Evolutionary conservation across 2,329 filamentous ascomycete genomes (phyloP).

Genomic region (Fonsecaea pugnacius): DNA sequence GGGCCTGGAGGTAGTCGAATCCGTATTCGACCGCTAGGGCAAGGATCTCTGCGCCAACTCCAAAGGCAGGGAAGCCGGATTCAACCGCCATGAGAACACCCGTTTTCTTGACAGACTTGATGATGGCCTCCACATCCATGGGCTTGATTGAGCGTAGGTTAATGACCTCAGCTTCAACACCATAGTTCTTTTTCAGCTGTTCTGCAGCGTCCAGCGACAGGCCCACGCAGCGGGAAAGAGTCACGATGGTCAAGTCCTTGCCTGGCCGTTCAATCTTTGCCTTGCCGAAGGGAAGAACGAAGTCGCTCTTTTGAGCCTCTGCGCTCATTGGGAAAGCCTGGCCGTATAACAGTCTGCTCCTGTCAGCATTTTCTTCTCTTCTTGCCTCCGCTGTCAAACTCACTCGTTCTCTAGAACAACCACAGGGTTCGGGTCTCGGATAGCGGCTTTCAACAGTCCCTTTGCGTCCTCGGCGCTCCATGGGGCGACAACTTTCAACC

Average conservation of each 20-base stretch:
- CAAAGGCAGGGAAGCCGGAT: constrained; percentile 94
- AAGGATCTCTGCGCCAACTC: constrained; percentile 89
- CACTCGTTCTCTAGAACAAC: constrained; percentile 84
- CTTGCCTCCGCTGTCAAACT: constrained; percentile 28
- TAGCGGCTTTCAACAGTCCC: constrained; percentile 95
- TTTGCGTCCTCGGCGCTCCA: constrained; percentile 99
- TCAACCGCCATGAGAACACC: constrained; percentile 88
- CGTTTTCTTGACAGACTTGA: constrained; percentile 99
- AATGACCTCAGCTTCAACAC: constrained; percentile 93
- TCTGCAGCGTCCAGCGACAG: constrained; percentile 88
- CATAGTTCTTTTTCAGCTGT: constrained; percentile 93
- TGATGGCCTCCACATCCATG: constrained; percentile 89
- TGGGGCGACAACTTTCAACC: constrained; percentile 93
- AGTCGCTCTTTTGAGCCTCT: constrained; percentile 93
- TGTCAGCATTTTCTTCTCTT: constrained; percentile 37
- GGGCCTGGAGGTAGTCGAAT: constrained; percentile 96
- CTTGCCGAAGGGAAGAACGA: constrained; percentile 96
- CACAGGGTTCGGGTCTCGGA: constrained; percentile 97
- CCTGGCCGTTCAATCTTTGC: constrained; percentile 97
- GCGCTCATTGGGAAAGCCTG: constrained; percentile 96
- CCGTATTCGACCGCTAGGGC: constrained; percentile 96
- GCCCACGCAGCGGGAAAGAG: constrained; percentile 92
- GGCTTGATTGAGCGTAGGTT: constrained; percentile 98
- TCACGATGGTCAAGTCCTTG: constrained; percentile 94
- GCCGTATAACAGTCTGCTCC: constrained; percentile 76